Evolutionary conservation across 2,329 filamentous ascomycete genomes (phyloP), one percentile per base, ranked within the genome.

Genomic region (Incumbomyces lentus): DNA sequence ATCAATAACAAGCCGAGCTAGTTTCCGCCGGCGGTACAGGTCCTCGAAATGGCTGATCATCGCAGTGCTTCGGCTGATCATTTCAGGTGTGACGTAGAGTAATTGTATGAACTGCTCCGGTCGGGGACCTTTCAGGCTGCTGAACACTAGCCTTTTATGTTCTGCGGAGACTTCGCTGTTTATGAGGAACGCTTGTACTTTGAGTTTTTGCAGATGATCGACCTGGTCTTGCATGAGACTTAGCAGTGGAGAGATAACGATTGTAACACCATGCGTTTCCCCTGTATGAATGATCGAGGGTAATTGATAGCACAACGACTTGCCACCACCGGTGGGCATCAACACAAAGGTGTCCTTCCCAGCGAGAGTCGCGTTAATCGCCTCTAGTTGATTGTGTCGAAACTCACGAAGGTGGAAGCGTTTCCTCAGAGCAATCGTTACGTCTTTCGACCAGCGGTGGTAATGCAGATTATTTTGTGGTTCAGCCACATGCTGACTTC

Each of bases 201-300:
- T 75, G 39, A 92, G 68, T 8, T 76, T 75, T 44, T 75, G 75
- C 55, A 95, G 73, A 62, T 95, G 90, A 30, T 83, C 75, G 4
- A 96, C 89, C 61, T 98, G 92, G 62, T 98, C 93, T 61, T 94
- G 84, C 92, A 98, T 98, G 58, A 98, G 69, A 69, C 90, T 96
- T 32, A 98, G 72, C 41, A 98, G 69, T 2, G 92, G 92, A 1
- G 90, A 96, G n/a, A 98, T 79, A 2, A 98, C 92, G 45, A 98
- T 75, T 0, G 90, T 96, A 18, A 98, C 81, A 2, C 92, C 93
- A 30, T 72, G 72, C 0, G 90, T 96, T 57, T 76, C 84, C 36
- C 92, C 92, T 38, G 79, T 84, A 40, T 74, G 78, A 29, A 98
- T 74, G 16, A 96, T 77, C 2, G 92, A 86, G 12, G 92, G 93